Evolutionary conservation across 2,329 filamentous ascomycete species (phyloP).

Genomic region (Ophiocordyceps australis): DNA sequence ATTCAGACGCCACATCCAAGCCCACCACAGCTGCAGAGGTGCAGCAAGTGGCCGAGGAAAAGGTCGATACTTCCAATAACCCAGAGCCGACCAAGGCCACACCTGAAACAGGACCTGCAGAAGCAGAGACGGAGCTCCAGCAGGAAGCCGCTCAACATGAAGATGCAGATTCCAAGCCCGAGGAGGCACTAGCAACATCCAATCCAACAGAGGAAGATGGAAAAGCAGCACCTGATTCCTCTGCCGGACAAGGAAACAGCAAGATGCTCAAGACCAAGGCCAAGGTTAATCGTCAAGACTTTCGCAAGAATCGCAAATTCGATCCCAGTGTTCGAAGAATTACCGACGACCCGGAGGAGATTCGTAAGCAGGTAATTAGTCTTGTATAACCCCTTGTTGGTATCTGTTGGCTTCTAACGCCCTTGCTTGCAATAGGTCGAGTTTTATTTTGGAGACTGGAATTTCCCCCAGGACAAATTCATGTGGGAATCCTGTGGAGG

Average conservation of each 20-base stretch:
- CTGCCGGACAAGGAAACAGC: too few relatives aligned
- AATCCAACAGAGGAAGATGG: too few relatives aligned
- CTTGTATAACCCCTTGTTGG: background rate
- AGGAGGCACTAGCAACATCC: too few relatives aligned
- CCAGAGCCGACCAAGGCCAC: too few relatives aligned
- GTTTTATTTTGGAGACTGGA: conserved; percentile 90
- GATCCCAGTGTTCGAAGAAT: conserved; percentile 49
- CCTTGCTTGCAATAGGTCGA: conserved; percentile 45
- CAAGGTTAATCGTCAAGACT: conserved; percentile 17
- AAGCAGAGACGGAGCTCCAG: too few relatives aligned
- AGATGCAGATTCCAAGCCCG: too few relatives aligned
- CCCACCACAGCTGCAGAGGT: conserved; percentile 15
- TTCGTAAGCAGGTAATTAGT: conserved; percentile 62
- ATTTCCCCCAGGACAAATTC: conserved; percentile 77
- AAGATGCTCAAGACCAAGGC: conserved; percentile 26
- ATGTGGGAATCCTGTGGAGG: conserved; percentile 66
- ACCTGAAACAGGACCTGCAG: too few relatives aligned
- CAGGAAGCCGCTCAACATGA: too few relatives aligned
- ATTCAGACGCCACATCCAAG: conserved; percentile 19
- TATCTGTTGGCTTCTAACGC: background rate
- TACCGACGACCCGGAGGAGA: conserved; percentile 60
- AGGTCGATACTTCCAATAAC: background rate
- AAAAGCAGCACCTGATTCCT: too few relatives aligned
- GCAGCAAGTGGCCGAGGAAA: conserved; percentile 2
- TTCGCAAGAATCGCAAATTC: conserved; percentile 46